Evolutionary conservation across 169 alveolate genomes (phyloP), one percentile per base, ranked within the genome.

Genomic region (Eimeria tenella): DNA sequence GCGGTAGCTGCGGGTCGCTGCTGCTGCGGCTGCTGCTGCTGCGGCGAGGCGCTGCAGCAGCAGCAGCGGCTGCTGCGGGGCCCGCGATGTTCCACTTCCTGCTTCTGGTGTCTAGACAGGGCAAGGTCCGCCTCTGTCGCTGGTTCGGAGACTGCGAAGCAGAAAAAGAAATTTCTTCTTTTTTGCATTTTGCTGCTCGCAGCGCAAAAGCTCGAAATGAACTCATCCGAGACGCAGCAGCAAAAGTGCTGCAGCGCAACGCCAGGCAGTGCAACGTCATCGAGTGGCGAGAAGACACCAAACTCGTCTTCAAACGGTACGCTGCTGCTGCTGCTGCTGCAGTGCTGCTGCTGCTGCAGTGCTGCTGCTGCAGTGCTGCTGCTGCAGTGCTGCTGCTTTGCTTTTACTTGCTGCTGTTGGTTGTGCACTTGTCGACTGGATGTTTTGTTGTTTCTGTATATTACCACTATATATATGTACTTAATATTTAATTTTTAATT

Each of bases 241-340:
- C 97, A 71, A 90, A 97, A 70, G 99, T 98, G 50, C 97, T 99
- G 60, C 98, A 98, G 63, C 97, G 99, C 90, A 97, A 98, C 58
- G 98, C 99, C 63, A 98, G 98, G 94, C 98, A 98, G 73, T 99
- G 99, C 96, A 99, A 99, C 97, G 98, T 99, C 96, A 95, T 99
- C 70, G 99, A 99, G 96, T 99, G 99, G 99, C 96, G 98, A 58
- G 99, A 99, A 77, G 97, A 97, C 96, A 88, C 94, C 23, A 99
- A 98, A 93, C 98, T 99, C 53, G 99, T 99, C 58, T 98, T 97
- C 96, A 99, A 98, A 93, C 97, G 99, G 98, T 97, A 93, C 10
- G 74, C 58, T 63, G 42, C 58, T 83, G 49, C n/a, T 65, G 31
- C 11, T 65, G 2, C 77, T 50, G 90, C 58, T 17, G 50, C 79